phyloP scores from a whole-genome alignment of 257 asterid species.

The Orobanche coerulescens region DNA sequence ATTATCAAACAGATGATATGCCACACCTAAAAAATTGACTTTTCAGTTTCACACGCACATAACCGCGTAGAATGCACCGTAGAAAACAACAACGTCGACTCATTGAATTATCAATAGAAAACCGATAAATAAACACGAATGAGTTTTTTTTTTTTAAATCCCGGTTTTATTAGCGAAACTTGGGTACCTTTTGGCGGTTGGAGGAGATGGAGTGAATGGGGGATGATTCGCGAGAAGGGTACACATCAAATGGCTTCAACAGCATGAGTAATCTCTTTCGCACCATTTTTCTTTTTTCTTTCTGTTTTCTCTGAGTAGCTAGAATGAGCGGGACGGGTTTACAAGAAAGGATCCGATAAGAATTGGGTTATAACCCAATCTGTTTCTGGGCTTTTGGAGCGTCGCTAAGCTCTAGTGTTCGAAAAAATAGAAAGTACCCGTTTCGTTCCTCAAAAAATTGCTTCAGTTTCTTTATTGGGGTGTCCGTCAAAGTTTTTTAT shows the following conservation, averaged over 20 bases:
- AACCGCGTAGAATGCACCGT: background rate
- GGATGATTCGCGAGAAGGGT: conserved; percentile 46
- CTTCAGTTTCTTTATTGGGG: too few relatives aligned
- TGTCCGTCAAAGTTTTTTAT: background rate
- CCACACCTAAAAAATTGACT: background rate
- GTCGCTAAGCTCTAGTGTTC: too few relatives aligned
- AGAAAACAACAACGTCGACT: background rate
- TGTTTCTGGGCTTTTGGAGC: too few relatives aligned
- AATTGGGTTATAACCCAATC: too few relatives aligned
- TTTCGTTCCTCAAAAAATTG: too few relatives aligned
- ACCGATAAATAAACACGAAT: conserved; percentile 3
- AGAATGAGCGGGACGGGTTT: background rate
- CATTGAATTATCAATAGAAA: background rate
- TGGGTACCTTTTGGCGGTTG: conserved; percentile 51
- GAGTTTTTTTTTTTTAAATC: background rate
- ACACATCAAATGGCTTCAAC: conserved; percentile 70
- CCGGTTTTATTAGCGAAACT: background rate
- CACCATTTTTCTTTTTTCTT: conserved; percentile 32
- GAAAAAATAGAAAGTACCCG: too few relatives aligned
- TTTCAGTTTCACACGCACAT: background rate
- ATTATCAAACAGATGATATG: conserved; percentile 34
- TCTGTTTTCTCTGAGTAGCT: background rate
- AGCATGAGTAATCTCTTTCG: conserved; percentile 67
- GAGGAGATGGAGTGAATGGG: conserved; percentile 20
- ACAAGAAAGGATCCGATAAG: background rate